Evolutionary conservation across 768 basidiomycete genomes (phyloP).

Genomic region (Xanthoconium stramineum): DNA sequence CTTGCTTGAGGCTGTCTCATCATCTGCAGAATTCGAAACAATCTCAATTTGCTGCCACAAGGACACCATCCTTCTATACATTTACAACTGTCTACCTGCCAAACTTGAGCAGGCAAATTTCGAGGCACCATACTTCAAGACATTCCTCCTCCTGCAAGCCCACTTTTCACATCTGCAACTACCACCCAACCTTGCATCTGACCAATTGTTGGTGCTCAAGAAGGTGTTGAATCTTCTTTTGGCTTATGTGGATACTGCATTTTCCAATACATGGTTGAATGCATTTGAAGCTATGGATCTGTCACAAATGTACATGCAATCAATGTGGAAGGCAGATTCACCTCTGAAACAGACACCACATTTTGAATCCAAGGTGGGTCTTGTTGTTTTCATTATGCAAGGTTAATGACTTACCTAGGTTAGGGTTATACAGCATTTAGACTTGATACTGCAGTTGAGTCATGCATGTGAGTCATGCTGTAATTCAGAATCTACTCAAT

Average conservation of each 20-base stretch:
- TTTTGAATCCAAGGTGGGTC: conserved; percentile 79
- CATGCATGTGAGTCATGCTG: too few species aligned
- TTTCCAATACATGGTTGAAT: conserved; percentile 91
- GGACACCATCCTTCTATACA: conserved; percentile 75
- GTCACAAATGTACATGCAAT: conserved; percentile 98
- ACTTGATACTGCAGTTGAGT: too few species aligned
- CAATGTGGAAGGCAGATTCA: conserved; percentile 96
- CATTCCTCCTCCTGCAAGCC: conserved; percentile 92
- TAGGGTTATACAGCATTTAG: too few species aligned
- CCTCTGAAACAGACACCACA: conserved; percentile 95
- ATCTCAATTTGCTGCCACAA: conserved; percentile 96
- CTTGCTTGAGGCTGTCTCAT: conserved; percentile 92
- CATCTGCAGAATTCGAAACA: conserved; percentile 92
- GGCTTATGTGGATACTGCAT: conserved; percentile 97
- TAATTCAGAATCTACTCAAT: too few species aligned
- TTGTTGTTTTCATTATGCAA: background rate
- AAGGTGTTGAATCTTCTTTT: conserved; percentile 92
- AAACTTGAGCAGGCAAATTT: conserved; percentile 84
- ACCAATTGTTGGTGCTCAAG: conserved; percentile 83
- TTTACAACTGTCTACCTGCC: conserved; percentile 96
- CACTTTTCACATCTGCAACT: conserved; percentile 95
- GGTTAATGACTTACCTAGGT: conserved; percentile 42
- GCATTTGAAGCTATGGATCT: conserved; percentile 97
- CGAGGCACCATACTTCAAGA: conserved; percentile 97
- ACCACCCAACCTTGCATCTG: conserved; percentile 90